Evolutionary conservation across 305 asterid genomes (phyloP).

Genomic region (Solanum chacoense): DNA sequence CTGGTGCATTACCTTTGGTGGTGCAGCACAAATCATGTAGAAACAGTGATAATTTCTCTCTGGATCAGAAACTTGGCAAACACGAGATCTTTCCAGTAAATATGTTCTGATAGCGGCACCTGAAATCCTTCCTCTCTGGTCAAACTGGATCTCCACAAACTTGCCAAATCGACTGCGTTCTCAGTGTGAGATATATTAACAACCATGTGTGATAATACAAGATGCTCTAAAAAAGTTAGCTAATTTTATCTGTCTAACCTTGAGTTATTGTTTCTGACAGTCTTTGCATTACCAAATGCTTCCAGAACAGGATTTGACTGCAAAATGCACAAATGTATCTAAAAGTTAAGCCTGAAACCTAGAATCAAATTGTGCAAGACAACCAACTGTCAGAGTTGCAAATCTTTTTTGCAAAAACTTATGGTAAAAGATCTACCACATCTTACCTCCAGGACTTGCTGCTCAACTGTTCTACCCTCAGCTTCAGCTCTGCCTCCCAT

Average conservation of each 20-base stretch:
- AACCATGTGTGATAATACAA: not conserved
- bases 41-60: conserved; percentile 39
- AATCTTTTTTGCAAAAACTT: not conserved
- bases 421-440: not conserved
- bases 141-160: conserved; percentile 39
- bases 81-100: conserved; percentile 35
- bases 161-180: conserved; percentile 35
- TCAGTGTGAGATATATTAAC: not conserved
- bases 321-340: not conserved
- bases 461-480: conserved; percentile 34
- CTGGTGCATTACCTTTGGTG: conserved; percentile 18
- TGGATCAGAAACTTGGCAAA: conserved; percentile 40
- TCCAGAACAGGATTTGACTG: conserved; percentile 40
- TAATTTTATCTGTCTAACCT: conserved; percentile 13
- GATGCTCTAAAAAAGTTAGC: not conserved
- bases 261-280: conserved; percentile 37
- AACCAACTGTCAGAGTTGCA: not conserved
- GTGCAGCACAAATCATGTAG: conserved; percentile 40
- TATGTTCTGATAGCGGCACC: conserved; percentile 42
- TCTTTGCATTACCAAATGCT: conserved; percentile 41
- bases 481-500: conserved; percentile 38
- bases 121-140: conserved; percentile 27
- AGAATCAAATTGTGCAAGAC: not conserved
- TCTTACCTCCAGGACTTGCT: conserved; percentile 35
- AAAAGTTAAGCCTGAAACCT: not conserved